Base-by-base conservation (phyloP, 2,329 filamentous ascomycete genomes). In the Talaromyces rugulosus region DNA sequence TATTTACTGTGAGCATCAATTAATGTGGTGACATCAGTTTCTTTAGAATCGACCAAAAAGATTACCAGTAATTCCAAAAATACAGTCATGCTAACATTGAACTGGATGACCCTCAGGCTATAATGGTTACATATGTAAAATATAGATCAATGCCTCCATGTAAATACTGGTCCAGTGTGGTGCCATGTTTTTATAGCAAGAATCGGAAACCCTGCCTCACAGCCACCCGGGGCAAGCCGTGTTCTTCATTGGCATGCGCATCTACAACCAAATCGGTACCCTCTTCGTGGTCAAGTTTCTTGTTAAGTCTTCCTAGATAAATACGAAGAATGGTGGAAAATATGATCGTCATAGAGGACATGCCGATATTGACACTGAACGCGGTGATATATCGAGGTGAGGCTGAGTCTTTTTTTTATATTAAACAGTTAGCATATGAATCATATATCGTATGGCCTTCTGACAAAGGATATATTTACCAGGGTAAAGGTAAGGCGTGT, bases 381-480 rank as follows among this genome's bases (percentile, higher is more conserved):
- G 63, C 62, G 7, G 54, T 56, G 9, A 62, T 53, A 40, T 67
- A 69, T 58, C 63, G 59, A 42, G 71, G 69, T 1, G 64, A 56
- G 8, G 66, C 63, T 2, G 65, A 62, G 30, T 66, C 64, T 66
- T 34, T 34, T 66, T 34, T 34, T 14, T 27, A 6, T 40, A 11
- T 36, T 58, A 18, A 33, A 8, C 2, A 23, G 23, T 23, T 23
- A 23, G 23, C 23, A 2, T 23, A 23, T 23, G 23, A 23, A 23
- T 23, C 23, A 23, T 23, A 23, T 23, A 23, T 23, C 2, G 23
- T 23, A 23, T 23, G 23, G 23, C 23, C 23, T 30, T 27, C n/a
- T 27, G 18, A 27, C 40, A 56, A 18, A 6, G n/a, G 54, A 36
- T 12, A 23, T 23, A 23, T 59, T 56, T 59, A 66, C 63, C 63